Conservation (phyloP, 768 basidiomycete genomes). For the Postia placenta region DNA sequence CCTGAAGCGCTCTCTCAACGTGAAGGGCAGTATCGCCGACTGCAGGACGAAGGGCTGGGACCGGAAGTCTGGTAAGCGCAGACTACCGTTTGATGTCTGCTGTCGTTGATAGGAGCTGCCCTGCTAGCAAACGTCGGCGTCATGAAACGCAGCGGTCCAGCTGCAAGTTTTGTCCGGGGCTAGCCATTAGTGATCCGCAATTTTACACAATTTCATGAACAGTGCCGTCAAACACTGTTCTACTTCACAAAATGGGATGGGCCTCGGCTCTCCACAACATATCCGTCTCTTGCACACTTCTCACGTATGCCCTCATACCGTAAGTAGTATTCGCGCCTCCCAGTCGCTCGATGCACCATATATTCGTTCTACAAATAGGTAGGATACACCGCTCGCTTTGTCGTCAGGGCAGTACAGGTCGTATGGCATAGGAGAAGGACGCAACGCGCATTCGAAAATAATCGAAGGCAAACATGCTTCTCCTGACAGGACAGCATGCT, state of each 20-base stretch:
- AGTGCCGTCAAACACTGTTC: too few species aligned
- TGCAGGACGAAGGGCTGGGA: slow-evolving; percentile 48
- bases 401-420: slow-evolving; percentile 1
- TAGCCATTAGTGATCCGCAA: background rate
- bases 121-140: slow-evolving; percentile 49
- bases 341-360: slow-evolving; percentile 9
- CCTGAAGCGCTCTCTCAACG: slow-evolving; percentile 41
- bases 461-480: slow-evolving; percentile 9
- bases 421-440: slow-evolving; percentile 16
- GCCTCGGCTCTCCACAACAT: too few species aligned
- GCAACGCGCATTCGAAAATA: slow-evolving; percentile 11
- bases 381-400: slow-evolving; percentile 6
- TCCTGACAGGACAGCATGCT: slow-evolving; percentile 1
- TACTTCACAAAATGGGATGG: too few species aligned
- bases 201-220: too few species aligned
- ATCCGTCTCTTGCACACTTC: too few species aligned
- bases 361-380: slow-evolving; percentile 21
- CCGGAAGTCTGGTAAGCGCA: slow-evolving; percentile 43
- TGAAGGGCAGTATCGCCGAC: slow-evolving; percentile 33
- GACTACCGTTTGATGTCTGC: background rate
- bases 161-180: slow-evolving; percentile 44
- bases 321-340: too few species aligned
- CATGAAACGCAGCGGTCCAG: slow-evolving; percentile 47
- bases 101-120: background rate
- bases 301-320: too few species aligned